A percentile compares a stretch with the other conserved stretches of the same genome.
Evolutionary conservation across 345 rosid genomes (phyloP).

Genomic region (Camelina hispida): DNA sequence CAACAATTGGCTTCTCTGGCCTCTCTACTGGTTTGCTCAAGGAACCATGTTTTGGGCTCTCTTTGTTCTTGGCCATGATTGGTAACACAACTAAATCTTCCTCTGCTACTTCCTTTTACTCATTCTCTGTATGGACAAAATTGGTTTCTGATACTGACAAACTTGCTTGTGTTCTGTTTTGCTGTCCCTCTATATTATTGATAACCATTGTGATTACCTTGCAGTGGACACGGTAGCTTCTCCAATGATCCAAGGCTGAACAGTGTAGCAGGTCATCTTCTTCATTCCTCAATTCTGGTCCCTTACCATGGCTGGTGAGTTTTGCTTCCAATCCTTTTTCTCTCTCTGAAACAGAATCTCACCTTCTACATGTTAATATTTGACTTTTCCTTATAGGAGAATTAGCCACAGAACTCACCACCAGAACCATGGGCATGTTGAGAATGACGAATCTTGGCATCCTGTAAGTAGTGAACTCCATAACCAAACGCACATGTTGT

Average conservation of each 20-base stretch:
- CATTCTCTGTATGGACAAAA: not conserved
- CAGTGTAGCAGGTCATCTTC: conserved; percentile 74
- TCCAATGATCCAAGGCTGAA: conserved; percentile 66
- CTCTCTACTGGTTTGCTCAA: conserved; percentile 81
- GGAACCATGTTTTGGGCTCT: conserved; percentile 97
- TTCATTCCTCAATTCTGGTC: conserved; percentile 85
- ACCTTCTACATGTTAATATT: not conserved
- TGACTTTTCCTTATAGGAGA: conserved; percentile 59
- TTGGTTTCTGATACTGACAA: conserved; percentile 8
- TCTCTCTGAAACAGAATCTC: not conserved
- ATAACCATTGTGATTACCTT: conserved; percentile 5
- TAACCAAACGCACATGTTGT: not conserved
- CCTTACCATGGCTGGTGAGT: conserved; percentile 95
- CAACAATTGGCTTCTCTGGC: conserved; percentile 76
- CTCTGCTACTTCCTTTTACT: not conserved
- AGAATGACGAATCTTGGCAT: conserved; percentile 89
- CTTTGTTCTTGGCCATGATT: conserved; percentile 88
- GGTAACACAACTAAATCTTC: conserved; percentile 48
- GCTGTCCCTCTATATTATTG: not conserved
- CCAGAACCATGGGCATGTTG: conserved; percentile 90
- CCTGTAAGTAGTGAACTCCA: conserved; percentile 53
- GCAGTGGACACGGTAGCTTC: conserved; percentile 93
- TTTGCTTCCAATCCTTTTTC: not conserved
- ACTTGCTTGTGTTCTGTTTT: conserved; percentile 12
- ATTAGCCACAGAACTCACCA: conserved; percentile 96